Evolutionary conservation across 2,329 filamentous ascomycete genomes (phyloP), one percentile per base, ranked within the genome.

Genomic region (Myriosclerotinia scirpicola): DNA sequence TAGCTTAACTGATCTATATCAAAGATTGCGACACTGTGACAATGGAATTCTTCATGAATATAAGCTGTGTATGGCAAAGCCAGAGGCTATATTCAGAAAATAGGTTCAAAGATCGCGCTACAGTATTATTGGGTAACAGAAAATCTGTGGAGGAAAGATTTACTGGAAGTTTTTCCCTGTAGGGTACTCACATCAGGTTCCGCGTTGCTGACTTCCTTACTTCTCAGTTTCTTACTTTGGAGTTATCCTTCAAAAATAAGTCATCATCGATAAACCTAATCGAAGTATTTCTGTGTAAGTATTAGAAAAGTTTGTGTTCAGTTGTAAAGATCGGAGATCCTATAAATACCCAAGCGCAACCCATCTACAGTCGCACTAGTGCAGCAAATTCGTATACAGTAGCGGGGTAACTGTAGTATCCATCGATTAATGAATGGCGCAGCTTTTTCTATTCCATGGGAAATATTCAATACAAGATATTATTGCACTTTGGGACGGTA

Each of bases 231-330:
- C 38, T 40, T 2, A 11, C 12, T 5, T 40, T 40, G 4, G 5
- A 17, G 2, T 9, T 11, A 1, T 20, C 15, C 3, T 7, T 11
- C 8, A 20, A 20, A 20, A 11, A 12, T 6, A 0, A 3, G n/a
- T 2, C 4, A 17, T 20, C 11, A 2, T 17, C 2, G 14, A 11
- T n/a, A 20, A 20, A 7, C 1, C 26, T 0, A 8, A 1, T 5
- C 2, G 6, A 17, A 17, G 5, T 4, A 3, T 26, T 17, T 12
- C 9, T 22, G 38, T 20, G 9, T 1, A 0, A 26, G 15, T 9
- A 12, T 26, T 4, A 2, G 14, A 1, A 17, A 20, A 17, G 17
- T 8, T 34, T 2, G 20, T 56, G 22, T 6, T 3, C n/a, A 20
- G 17, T 30, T 30, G 0, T 5, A 26, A 30, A 56, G 30, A 34